Percentiles rank a stretch among this genome's conserved stretches.
Conservation (phyloP, 164 flowering plant species). For the Vitis rupestris region DNA sequence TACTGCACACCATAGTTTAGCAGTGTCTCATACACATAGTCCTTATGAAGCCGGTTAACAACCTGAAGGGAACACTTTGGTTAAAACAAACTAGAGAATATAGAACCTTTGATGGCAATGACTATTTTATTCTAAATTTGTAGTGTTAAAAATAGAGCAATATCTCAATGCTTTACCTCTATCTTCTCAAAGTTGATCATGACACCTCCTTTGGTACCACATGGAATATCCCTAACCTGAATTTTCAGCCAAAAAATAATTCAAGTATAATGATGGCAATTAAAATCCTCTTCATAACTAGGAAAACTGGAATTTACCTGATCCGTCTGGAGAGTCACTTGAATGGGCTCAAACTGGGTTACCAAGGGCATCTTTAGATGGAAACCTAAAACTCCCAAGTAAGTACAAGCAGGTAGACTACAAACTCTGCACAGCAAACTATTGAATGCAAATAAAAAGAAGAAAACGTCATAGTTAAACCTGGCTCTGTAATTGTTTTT, state of each 20-base stretch:
- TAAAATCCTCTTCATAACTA: not conserved
- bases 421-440: not conserved
- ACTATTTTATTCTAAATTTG: not conserved
- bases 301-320: slow-evolving; percentile 26
- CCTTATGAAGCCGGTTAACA: slow-evolving; percentile 85
- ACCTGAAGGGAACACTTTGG: slow-evolving; percentile 46
- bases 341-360: slow-evolving; percentile 73
- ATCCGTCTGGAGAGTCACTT: slow-evolving; percentile 79
- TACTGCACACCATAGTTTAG: slow-evolving; percentile 87
- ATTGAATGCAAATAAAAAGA: not conserved
- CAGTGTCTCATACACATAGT: slow-evolving; percentile 83
- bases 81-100: not conserved
- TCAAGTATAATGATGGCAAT: not conserved
- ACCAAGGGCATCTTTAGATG: slow-evolving; percentile 67
- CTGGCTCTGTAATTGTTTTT: slow-evolving; percentile 75
- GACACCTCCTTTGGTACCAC: slow-evolving; percentile 99
- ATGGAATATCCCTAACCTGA: slow-evolving; percentile 93
- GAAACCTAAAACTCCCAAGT: slow-evolving; percentile 42
- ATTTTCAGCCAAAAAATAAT: slow-evolving; percentile 5
- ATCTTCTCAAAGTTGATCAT: slow-evolving; percentile 93
- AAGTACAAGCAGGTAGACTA: not conserved
- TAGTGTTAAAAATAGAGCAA: not conserved
- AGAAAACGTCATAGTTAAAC: slow-evolving; percentile 28
- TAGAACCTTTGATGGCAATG: not conserved
- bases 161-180: slow-evolving; percentile 43